A percentile compares a stretch with the other conserved stretches of the same genome.
These are phyloP conservation scores for Neurospora sp. DNA, from an alignment of 495 filamentous ascomycete species.

Conservation along the genomic window DNA sequence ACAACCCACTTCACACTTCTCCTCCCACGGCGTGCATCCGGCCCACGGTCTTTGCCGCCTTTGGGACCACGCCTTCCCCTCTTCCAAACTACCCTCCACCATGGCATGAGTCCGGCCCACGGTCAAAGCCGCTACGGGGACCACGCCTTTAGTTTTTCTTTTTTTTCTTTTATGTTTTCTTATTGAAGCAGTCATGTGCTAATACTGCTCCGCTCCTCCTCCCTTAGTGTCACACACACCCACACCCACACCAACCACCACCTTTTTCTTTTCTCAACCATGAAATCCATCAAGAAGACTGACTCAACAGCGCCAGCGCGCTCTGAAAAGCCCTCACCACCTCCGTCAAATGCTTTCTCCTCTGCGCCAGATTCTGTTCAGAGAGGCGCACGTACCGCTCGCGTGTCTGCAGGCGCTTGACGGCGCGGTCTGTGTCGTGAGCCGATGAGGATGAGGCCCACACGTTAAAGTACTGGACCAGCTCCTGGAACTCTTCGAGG, in stretches of 20 bases:
- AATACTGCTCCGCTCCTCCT: not conserved
- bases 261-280: no score
- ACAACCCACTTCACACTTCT: not conserved
- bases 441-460: conserved; percentile 56
- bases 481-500: conserved; percentile 49
- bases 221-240: no score
- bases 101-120: not conserved
- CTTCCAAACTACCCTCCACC: not conserved
- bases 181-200: not conserved
- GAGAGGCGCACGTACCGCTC: conserved; percentile 61
- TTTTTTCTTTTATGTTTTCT: not conserved
- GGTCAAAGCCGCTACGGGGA: not conserved
- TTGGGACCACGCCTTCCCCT: not conserved
- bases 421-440: conserved; percentile 61
- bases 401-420: conserved; percentile 70
- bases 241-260: no score
- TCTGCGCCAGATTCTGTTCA: conserved; percentile 56
- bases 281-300: conserved; percentile 6
- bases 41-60: not conserved
- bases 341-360: conserved; percentile 62
- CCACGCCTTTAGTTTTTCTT: not conserved
- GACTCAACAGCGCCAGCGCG: conserved; percentile 56
- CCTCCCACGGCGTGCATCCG: not conserved
- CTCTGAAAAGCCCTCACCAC: conserved; percentile 76
- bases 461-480: conserved; percentile 57